Percentiles rank a stretch among this genome's conserved stretches.
phyloP scores from a whole-genome alignment of 306 rosid genomes.

The Senna siamea region DNA sequence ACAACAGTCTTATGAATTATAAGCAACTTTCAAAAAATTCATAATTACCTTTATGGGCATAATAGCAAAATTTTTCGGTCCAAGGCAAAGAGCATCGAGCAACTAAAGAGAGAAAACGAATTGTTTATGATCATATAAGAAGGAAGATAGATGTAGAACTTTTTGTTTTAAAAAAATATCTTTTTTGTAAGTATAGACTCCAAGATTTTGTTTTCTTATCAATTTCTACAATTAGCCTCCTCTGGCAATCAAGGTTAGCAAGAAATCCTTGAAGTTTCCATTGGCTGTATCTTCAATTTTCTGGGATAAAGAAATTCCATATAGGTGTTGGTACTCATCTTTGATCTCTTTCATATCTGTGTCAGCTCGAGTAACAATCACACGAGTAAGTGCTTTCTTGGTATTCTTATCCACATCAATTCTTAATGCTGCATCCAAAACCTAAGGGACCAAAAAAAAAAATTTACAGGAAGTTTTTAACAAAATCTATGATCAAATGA shows the following conservation, averaged over 20 bases:
- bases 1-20: no score
- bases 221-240: slow-evolving; percentile 42
- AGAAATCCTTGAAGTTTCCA: slow-evolving; percentile 88
- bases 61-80: no score
- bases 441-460: slow-evolving; percentile 30
- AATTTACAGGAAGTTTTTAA: neutral
- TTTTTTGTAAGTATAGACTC: neutral
- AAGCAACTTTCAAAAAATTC: no score
- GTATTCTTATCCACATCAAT: slow-evolving; percentile 59
- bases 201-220: neutral
- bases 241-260: slow-evolving; percentile 68
- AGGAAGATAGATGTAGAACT: no score
- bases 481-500: neutral
- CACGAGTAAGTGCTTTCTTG: slow-evolving; percentile 77
- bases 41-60: no score
- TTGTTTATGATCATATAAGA: no score
- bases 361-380: slow-evolving; percentile 83
- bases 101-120: no score
- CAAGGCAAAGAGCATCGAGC: no score
- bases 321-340: slow-evolving; percentile 51
- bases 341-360: slow-evolving; percentile 68
- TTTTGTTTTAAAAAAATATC: no score
- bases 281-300: slow-evolving; percentile 65
- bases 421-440: slow-evolving; percentile 62
- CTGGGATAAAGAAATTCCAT: slow-evolving; percentile 60